phyloP scores from a whole-genome alignment of 2,329 filamentous ascomycete species.

The Colletotrichum costaricense region DNA sequence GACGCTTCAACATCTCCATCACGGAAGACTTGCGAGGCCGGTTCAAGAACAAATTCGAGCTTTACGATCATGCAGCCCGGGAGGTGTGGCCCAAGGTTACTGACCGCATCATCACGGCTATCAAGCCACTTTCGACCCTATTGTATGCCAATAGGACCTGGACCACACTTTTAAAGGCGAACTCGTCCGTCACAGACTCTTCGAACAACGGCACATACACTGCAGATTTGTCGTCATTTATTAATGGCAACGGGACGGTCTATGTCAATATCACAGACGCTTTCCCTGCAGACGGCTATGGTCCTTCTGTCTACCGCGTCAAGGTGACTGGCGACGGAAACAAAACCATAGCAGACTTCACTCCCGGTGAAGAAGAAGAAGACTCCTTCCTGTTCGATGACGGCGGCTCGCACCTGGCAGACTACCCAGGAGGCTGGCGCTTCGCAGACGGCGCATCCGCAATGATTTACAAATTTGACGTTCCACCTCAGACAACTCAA shows the following conservation, averaged over 20 bases:
- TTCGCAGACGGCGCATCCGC: conserved; percentile 18
- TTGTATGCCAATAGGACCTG: conserved; percentile 16
- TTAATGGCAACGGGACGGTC: background rate
- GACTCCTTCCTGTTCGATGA: conserved; percentile 15
- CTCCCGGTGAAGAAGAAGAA: background rate
- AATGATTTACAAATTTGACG: conserved; percentile 9
- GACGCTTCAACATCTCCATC: conserved; percentile 3
- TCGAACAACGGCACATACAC: conserved; percentile 17
- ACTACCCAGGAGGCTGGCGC: conserved; percentile 16
- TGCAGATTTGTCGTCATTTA: background rate
- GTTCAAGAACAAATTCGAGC: conserved; percentile 10
- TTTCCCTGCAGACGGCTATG: conserved; percentile 12
- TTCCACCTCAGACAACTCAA: background rate
- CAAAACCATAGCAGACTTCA: conserved; percentile 12
- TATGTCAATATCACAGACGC: conserved; percentile 13
- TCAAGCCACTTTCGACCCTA: background rate
- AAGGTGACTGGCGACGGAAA: background rate
- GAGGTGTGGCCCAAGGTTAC: conserved; percentile 11
- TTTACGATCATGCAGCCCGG: conserved; percentile 3
- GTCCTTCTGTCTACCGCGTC: background rate
- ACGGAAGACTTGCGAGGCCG: conserved; percentile 12
- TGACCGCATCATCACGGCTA: conserved; percentile 12
- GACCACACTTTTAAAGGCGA: background rate
- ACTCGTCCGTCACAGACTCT: conserved; percentile 3
- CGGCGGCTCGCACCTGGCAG: conserved; percentile 8